phyloP scores from a whole-genome alignment of 495 filamentous ascomycete species.

The Hypoxylon lienhwacheense region DNA sequence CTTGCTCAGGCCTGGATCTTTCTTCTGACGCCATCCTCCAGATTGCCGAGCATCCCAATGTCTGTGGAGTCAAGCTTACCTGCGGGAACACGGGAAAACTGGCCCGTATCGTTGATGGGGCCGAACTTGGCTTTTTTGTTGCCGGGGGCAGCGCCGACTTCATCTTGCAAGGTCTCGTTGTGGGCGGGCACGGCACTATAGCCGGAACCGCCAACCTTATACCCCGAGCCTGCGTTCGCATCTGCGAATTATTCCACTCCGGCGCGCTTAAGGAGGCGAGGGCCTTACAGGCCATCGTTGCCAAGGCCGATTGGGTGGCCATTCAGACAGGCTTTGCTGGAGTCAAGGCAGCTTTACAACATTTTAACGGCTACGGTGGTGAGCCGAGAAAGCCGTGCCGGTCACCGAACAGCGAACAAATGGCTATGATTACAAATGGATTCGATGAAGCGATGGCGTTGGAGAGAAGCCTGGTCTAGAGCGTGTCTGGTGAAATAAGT shows the following conservation, averaged over 20 bases:
- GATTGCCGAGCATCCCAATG: conserved; percentile 72
- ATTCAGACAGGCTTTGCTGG: conserved; percentile 80
- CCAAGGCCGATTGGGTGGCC: conserved; percentile 76
- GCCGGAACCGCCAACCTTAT: conserved; percentile 79
- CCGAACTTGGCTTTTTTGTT: conserved; percentile 66
- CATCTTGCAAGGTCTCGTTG: conserved; percentile 73
- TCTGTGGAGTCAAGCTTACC: conserved; percentile 84
- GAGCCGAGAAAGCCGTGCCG: conserved; percentile 67
- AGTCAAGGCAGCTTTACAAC: conserved; percentile 77
- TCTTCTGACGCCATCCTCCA: conserved; percentile 76
- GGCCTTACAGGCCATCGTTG: conserved; percentile 68
- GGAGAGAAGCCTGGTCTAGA: conserved; percentile 31
- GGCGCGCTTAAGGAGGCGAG: conserved; percentile 71
- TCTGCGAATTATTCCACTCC: conserved; percentile 70
- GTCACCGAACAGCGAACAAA: conserved; percentile 56
- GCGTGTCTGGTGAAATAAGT: conserved; percentile 15
- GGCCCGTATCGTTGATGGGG: conserved; percentile 70
- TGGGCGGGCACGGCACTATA: conserved; percentile 77
- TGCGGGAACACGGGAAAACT: conserved; percentile 87
- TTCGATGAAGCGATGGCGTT: conserved; percentile 60
- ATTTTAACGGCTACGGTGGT: conserved; percentile 75
- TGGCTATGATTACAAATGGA: conserved; percentile 61
- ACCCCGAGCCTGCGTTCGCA: conserved; percentile 70
- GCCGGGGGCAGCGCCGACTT: conserved; percentile 85
- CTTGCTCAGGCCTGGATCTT: conserved; percentile 80